Conservation (phyloP, 345 rosid species). For the Firmiana major region DNA sequence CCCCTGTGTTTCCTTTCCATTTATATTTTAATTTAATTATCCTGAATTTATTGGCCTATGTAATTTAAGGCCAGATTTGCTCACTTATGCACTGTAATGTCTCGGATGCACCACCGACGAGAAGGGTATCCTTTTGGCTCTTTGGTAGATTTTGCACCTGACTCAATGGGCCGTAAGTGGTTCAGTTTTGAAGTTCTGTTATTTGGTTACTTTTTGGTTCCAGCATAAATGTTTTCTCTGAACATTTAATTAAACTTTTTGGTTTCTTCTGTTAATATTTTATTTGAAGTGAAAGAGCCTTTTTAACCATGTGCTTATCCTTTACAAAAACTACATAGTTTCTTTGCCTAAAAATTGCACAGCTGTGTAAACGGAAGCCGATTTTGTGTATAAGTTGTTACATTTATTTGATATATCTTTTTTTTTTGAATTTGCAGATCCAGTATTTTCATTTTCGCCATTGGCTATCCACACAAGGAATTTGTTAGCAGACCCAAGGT, state of each 20-base stretch:
- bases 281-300: not conserved
- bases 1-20: not conserved
- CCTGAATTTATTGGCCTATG: constrained; percentile 12
- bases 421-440: constrained; percentile 47
- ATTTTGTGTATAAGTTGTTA: not conserved
- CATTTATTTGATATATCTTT: not conserved
- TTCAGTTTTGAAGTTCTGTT: constrained; percentile 9
- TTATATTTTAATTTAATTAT: not conserved
- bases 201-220: not conserved
- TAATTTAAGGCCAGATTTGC: constrained; percentile 87
- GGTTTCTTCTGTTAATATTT: not conserved
- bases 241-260: not conserved
- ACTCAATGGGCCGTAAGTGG: constrained; percentile 82
- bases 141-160: constrained; percentile 92
- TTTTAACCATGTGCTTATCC: not conserved
- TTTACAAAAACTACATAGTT: not conserved
- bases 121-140: constrained; percentile 98
- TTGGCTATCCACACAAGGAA: constrained; percentile 94
- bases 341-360: not conserved
- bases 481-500: constrained; percentile 82
- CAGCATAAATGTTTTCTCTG: not conserved
- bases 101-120: constrained; percentile 94
- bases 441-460: constrained; percentile 92
- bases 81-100: constrained; percentile 94
- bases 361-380: not conserved